Evolutionary conservation across 2,329 filamentous ascomycete species (phyloP), one percentile per base, ranked within the genome.

Genomic region (Hansfordia pulvinata): DNA sequence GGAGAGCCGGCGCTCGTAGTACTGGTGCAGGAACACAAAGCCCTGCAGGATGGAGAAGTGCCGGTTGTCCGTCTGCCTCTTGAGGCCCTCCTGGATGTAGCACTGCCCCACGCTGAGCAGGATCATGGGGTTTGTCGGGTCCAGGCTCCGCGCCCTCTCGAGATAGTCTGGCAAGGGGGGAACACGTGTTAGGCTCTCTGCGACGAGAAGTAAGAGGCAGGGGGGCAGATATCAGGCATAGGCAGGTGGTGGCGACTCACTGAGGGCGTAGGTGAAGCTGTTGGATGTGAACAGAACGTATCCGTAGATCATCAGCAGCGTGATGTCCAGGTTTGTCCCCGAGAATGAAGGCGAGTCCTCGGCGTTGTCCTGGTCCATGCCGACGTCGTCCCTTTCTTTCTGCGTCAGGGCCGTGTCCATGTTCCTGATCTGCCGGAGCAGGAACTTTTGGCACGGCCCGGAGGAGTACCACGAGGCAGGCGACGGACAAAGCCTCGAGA

Each of bases 31-130:
- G 42, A 93, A 94, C 0, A 76, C 62, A 26, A 94, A 65, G 0
- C 85, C 90, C 48, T 96, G 86, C 36, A 83, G 64, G 21, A 94
- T 73, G 20, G 85, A 70, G 44, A 82, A 88, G 46, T 96, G 88
- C 2, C 90, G 64, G 46, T 96, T 96, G 25, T 88, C 83, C 0
- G 79, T 76, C 49, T 93, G 83, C 3, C 88, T 70, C 50, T 96
- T 94, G 43, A 94, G 67, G 1, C 80, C 77, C 47, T 90, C 80
- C 48, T 94, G 83, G 20, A 94, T 69, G 49, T 93, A 96, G 17
- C 77, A 76, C 9, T 90, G 66, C 0, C 77, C 85, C 14, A 94
- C 76, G 39, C 72, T 80, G 8, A 98, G 66, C 35, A 84, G 78
- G 35, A 94, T 69, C 41, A 82, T 72, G 0, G 78, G 67, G 42